Conservation (phyloP, 768 basidiomycete species). For the Fibroporia radiculosa region DNA sequence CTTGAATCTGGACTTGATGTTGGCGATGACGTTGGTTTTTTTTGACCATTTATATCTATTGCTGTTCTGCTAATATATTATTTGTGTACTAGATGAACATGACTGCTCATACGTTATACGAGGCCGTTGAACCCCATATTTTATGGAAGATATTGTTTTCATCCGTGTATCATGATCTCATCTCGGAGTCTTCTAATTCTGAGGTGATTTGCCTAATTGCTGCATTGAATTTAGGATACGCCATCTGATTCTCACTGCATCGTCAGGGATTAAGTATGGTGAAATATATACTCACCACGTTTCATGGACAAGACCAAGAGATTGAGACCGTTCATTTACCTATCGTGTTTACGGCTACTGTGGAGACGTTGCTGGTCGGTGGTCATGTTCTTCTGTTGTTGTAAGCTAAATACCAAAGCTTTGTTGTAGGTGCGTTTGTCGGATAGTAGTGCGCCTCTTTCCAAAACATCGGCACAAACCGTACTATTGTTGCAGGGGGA, state of each 20-base stretch:
- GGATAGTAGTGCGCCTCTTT: conserved; percentile 1
- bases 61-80: background rate
- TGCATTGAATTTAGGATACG: background rate
- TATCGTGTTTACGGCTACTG: conserved; percentile 59
- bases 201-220: conserved; percentile 36
- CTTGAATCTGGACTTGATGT: conserved; percentile 44
- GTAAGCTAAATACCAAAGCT: background rate
- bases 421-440: conserved; percentile 2
- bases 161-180: conserved; percentile 48
- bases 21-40: conserved; percentile 46
- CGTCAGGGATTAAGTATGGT: conserved; percentile 59
- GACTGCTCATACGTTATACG: conserved; percentile 85
- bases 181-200: conserved; percentile 29
- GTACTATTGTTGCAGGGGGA: conserved; percentile 15
- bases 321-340: conserved; percentile 76
- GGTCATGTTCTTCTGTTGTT: conserved; percentile 16
- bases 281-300: conserved; percentile 63
- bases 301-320: conserved; percentile 83
- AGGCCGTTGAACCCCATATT: conserved; percentile 84
- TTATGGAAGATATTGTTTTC: conserved; percentile 75
- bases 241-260: background rate
- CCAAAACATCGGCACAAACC: conserved; percentile 1
- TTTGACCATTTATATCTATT: conserved; percentile 2
- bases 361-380: conserved; percentile 64
- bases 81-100: conserved; percentile 46